These are phyloP conservation scores for Corylus heterophylla DNA, from an alignment of 306 rosid species.

Conservation along the genomic window DNA sequence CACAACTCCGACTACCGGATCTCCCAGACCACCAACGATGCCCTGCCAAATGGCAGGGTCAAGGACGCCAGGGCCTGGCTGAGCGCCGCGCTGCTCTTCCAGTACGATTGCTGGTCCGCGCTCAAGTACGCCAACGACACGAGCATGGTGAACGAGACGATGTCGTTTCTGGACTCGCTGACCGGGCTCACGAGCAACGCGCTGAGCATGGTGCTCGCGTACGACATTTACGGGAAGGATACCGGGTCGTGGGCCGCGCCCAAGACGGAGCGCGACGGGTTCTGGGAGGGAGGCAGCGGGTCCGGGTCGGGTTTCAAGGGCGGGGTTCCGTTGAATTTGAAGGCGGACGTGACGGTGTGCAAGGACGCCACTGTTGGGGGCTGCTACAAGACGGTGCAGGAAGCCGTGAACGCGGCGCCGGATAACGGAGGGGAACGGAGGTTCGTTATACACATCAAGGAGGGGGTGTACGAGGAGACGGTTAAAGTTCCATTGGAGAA, in stretches of 20 bases:
- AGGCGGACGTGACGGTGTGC: conserved; percentile 64
- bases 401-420: conserved; percentile 68
- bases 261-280: conserved; percentile 69
- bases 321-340: conserved; percentile 45
- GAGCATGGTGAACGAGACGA: conserved; percentile 44
- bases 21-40: conserved; percentile 44
- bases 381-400: conserved; percentile 66
- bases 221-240: conserved; percentile 54
- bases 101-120: conserved; percentile 78
- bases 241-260: conserved; percentile 57
- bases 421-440: conserved; percentile 24
- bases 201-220: conserved; percentile 58
- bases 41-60: conserved; percentile 36
- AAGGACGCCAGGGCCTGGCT: conserved; percentile 79
- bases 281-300: conserved; percentile 51
- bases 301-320: conserved; percentile 14
- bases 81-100: conserved; percentile 62
- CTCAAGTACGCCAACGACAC: conserved; percentile 87
- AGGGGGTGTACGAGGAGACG: conserved; percentile 74
- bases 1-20: conserved; percentile 51
- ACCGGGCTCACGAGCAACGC: conserved; percentile 60
- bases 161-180: conserved; percentile 56
- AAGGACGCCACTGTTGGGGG: conserved; percentile 31
- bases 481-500: conserved; percentile 70
- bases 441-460: conserved; percentile 67